Conservation (phyloP, 164 flowering plant species). For the Sextonia rubra region DNA sequence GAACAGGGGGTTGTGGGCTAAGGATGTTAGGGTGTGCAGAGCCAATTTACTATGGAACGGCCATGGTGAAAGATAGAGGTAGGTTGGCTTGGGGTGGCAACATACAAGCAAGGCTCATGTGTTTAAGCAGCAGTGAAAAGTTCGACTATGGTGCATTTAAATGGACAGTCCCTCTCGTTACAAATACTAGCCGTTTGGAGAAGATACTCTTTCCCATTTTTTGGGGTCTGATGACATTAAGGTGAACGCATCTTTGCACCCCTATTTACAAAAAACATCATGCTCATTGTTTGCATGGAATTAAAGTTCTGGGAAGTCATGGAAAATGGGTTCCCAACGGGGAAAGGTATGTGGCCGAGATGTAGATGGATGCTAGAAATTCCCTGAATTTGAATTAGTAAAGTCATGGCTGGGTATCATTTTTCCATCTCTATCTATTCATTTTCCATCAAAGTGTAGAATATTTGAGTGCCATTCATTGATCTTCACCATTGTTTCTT, state of each 20-base stretch:
- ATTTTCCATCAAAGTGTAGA: no score
- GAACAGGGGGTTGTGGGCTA: constrained; percentile 33
- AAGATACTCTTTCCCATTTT: constrained; percentile 91
- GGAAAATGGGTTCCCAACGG: no score
- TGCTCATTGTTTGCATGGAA: no score
- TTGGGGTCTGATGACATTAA: constrained; percentile 97
- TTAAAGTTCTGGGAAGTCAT: no score
- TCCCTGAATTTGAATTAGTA: no score
- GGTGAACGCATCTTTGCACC: constrained; percentile 33
- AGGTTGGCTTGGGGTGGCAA: constrained; percentile 66
- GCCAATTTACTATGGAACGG: constrained; percentile 71
- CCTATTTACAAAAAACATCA: no score
- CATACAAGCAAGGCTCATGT: constrained; percentile 40
- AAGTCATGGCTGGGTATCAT: no score
- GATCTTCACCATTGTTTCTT: no score
- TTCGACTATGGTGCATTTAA: constrained; percentile 76
- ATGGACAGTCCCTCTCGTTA: constrained; percentile 84
- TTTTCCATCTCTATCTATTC: no score
- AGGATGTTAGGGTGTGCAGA: constrained; percentile 55
- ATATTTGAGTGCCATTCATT: no score
- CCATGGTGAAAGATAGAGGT: constrained; percentile 29
- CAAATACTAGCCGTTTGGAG: constrained; percentile 70
- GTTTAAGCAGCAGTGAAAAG: constrained; percentile 46
- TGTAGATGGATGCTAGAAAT: no score
- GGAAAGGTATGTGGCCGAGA: no score